Evolutionary conservation across 2,329 filamentous ascomycete genomes (phyloP).

Genomic region (Xylaria sp.): DNA sequence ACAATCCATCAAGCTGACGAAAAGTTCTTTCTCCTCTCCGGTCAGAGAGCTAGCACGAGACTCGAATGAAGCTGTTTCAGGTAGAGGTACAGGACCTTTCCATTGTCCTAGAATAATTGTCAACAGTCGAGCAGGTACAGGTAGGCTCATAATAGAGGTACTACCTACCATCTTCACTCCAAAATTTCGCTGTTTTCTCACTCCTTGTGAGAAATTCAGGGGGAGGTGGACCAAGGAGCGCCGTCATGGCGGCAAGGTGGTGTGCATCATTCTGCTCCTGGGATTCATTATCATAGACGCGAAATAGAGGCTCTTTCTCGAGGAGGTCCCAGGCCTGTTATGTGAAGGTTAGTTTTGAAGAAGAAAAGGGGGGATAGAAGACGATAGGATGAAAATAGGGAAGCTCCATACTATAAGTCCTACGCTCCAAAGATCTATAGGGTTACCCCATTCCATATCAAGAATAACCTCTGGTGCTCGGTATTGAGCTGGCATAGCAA

Average conservation of each 20-base stretch:
- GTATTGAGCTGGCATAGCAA: slow-evolving; percentile 19
- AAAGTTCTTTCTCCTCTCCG: slow-evolving; percentile 21
- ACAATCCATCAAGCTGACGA: slow-evolving; percentile 8
- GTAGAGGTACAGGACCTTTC: slow-evolving; percentile 23
- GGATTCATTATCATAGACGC: slow-evolving; percentile 20
- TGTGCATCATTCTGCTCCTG: slow-evolving; percentile 22
- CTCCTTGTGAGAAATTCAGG: slow-evolving; percentile 21
- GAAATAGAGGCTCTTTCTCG: slow-evolving; percentile 19
- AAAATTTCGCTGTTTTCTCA: slow-evolving; percentile 23
- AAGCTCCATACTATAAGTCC: slow-evolving; percentile 16
- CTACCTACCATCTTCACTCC: slow-evolving; percentile 17
- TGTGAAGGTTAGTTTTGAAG: slow-evolving; percentile 5
- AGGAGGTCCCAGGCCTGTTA: slow-evolving; percentile 23
- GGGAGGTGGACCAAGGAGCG: slow-evolving; percentile 19
- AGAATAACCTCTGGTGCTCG: slow-evolving; percentile 28
- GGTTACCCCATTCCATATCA: slow-evolving; percentile 24
- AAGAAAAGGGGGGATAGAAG: neutral
- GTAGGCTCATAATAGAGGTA: neutral
- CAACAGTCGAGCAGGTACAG: neutral
- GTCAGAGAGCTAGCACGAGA: slow-evolving; percentile 18
- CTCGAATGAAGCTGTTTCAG: slow-evolving; percentile 12
- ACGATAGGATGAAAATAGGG: neutral
- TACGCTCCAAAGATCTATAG: slow-evolving; percentile 26
- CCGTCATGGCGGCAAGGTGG: slow-evolving; percentile 25
- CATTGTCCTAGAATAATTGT: slow-evolving; percentile 21